Percentiles rank a stretch among this genome's conserved stretches.
Evolutionary conservation across 176 grass and related monocot species (phyloP).

Genomic region (Cenchrus purpureus): DNA sequence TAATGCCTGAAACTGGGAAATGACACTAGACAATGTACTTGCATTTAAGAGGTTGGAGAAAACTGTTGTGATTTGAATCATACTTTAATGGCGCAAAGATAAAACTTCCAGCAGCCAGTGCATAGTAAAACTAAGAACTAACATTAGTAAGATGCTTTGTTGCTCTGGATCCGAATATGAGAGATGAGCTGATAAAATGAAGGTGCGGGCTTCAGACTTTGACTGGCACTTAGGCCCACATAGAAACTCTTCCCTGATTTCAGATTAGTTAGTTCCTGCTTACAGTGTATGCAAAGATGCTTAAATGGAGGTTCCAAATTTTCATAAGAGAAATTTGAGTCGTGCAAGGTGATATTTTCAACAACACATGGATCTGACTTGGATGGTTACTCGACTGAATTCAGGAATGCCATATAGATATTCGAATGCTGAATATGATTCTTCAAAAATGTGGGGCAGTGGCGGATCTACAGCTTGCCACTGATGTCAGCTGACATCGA

Average conservation of each 20-base stretch:
- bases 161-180: background rate
- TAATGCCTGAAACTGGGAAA: background rate
- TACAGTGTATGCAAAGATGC: constrained; percentile 4
- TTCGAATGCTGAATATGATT: background rate
- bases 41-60: background rate
- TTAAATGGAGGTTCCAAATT: background rate
- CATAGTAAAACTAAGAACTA: background rate
- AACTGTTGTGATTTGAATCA: background rate
- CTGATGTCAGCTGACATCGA: too few relatives aligned
- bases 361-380: background rate
- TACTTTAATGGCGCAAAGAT: background rate
- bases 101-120: background rate
- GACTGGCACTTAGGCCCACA: background rate
- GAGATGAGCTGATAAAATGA: background rate
- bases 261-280: background rate
- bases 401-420: background rate
- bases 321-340: background rate
- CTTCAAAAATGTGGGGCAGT: background rate
- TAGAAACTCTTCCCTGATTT: background rate
- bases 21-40: background rate
- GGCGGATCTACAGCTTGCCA: too few relatives aligned
- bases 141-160: background rate
- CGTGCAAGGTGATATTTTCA: background rate
- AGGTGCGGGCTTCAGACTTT: background rate
- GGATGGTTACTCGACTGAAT: background rate